Evolutionary conservation across 2,329 filamentous ascomycete species (phyloP).

Genomic region (Cytospora chrysosperma): DNA sequence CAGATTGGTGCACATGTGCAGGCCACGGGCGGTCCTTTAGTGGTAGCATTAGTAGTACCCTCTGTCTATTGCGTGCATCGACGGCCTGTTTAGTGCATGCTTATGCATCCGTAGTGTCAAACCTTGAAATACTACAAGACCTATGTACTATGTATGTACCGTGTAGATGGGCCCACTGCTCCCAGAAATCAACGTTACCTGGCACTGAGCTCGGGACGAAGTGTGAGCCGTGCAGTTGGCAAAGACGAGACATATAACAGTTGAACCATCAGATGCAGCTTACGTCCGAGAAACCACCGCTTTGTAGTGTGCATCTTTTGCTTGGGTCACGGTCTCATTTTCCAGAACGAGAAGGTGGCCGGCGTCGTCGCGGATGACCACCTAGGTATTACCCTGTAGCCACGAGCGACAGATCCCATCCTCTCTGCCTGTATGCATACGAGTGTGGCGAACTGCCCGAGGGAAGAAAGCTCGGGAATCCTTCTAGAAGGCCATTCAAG

Average conservation of each 20-base stretch:
- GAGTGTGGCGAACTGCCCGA: neutral
- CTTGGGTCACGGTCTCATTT: neutral
- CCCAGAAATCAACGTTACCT: no score
- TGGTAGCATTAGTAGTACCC: no score
- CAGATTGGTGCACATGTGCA: no score
- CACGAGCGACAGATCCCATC: neutral
- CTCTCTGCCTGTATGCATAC: slow-evolving; percentile 1
- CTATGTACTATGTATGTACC: no score
- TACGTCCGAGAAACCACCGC: neutral
- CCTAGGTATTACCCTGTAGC: neutral
- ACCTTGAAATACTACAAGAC: no score
- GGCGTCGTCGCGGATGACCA: neutral
- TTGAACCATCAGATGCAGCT: neutral
- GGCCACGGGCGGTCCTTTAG: no score
- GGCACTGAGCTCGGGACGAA: no score
- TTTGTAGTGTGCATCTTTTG: neutral
- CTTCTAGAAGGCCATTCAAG: slow-evolving; percentile 12
- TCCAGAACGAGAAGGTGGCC: neutral
- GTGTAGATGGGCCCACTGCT: no score
- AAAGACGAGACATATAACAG: neutral
- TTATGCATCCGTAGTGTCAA: no score
- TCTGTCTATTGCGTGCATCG: no score
- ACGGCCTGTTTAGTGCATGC: no score
- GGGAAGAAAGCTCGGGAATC: slow-evolving; percentile 8
- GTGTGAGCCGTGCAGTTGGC: neutral